Evolutionary conservation across 306 rosid species (phyloP).

Genomic region (Vachellia pachyceras): DNA sequence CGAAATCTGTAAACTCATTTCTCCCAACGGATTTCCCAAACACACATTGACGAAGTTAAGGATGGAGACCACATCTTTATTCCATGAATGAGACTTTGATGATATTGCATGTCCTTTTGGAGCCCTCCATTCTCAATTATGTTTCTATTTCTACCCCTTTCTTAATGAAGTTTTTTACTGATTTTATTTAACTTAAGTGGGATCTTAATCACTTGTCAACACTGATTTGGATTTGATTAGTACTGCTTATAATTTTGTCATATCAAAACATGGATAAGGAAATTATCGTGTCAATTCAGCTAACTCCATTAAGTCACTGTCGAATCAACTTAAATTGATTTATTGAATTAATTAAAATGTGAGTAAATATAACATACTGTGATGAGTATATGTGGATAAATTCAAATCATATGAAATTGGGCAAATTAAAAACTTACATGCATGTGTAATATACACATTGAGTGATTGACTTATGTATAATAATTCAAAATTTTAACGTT

Average conservation of each 20-base stretch:
- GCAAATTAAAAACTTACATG: too few species aligned
- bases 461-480: too few species aligned
- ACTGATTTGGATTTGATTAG: not conserved
- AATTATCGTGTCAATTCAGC: not conserved
- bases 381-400: not conserved
- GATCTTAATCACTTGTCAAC: not conserved
- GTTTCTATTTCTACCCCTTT: constrained; percentile 4
- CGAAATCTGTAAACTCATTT: too few species aligned
- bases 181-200: not conserved
- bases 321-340: not conserved
- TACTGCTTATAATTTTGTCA: not conserved
- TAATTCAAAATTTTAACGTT: not conserved
- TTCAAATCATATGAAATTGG: too few species aligned
- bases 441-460: too few species aligned
- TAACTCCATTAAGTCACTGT: not conserved
- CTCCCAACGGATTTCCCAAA: too few species aligned
- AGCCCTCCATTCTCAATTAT: constrained; percentile 51
- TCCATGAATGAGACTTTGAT: constrained; percentile 34
- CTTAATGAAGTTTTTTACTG: not conserved
- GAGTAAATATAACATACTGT: not conserved
- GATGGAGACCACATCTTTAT: constrained; percentile 10
- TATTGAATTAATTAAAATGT: not conserved
- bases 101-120: constrained; percentile 30
- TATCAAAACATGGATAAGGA: not conserved
- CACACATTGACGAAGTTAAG: constrained; percentile 20